Conservation (phyloP, 2,329 filamentous ascomycete species). For the Penicillium crustosum region DNA sequence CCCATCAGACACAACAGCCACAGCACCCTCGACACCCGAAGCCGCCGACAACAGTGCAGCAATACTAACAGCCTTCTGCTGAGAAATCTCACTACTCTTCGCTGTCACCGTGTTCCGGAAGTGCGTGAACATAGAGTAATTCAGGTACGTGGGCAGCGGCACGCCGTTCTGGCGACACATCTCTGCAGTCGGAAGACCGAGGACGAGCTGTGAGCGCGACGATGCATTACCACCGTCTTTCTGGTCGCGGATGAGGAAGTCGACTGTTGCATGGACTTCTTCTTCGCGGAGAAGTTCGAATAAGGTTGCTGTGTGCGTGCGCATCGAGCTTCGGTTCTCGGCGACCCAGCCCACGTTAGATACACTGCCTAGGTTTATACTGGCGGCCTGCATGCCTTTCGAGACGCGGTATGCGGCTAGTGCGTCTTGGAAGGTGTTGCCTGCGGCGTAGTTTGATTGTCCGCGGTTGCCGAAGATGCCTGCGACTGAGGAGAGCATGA, state of each 20-base stretch:
- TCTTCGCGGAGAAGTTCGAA: conserved; percentile 25
- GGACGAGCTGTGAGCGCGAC: conserved; percentile 14
- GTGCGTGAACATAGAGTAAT: conserved; percentile 30
- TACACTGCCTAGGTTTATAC: conserved; percentile 35
- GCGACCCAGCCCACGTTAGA: conserved; percentile 36
- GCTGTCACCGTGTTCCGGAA: background rate
- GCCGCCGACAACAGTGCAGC: conserved; percentile 9
- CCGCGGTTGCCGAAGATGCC: conserved; percentile 48
- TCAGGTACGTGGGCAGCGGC: conserved; percentile 24
- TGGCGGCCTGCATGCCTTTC: conserved; percentile 19
- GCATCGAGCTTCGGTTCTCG: conserved; percentile 24
- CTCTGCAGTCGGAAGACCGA: conserved; percentile 22
- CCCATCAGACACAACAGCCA: conserved; percentile 14
- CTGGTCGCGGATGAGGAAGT: conserved; percentile 18
- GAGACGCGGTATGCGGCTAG: conserved; percentile 32
- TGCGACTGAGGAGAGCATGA: conserved; percentile 44
- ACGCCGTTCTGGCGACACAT: conserved; percentile 20
- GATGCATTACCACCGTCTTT: background rate
- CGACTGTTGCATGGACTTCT: conserved; percentile 25
- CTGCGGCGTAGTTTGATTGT: conserved; percentile 48
- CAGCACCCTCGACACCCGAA: conserved; percentile 4
- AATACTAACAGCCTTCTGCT: conserved; percentile 12
- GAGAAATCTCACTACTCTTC: background rate
- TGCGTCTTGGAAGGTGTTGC: conserved; percentile 41
- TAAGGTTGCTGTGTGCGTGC: conserved; percentile 12